Evolutionary conservation across 2,329 filamentous ascomycete species (phyloP).

Genomic region (Cordyceps pruinosa): DNA sequence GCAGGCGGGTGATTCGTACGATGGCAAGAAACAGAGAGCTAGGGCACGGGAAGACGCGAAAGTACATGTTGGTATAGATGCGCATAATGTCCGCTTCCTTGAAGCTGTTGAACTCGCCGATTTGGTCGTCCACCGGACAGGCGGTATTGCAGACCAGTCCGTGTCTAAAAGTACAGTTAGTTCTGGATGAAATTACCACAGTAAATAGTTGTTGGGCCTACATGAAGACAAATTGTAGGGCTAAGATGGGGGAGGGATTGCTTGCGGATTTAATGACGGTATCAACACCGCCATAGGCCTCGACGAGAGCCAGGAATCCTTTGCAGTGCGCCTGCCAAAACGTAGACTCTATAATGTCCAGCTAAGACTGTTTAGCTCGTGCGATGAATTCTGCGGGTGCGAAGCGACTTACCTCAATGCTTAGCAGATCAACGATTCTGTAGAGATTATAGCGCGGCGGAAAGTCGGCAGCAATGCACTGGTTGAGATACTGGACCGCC

Average conservation of each 20-base stretch:
- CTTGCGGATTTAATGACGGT: background rate
- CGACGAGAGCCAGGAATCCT: background rate
- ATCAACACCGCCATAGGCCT: background rate
- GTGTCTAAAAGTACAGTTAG: background rate
- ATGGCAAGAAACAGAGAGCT: background rate
- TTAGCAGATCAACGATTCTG: conserved; percentile 1
- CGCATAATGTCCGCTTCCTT: background rate
- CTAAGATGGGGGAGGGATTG: background rate
- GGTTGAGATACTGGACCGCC: background rate
- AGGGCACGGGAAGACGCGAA: background rate
- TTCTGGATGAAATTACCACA: background rate
- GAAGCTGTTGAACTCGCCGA: background rate
- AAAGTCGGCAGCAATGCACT: background rate
- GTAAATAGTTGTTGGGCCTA: background rate
- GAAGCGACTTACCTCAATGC: background rate
- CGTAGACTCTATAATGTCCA: background rate
- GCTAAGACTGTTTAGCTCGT: background rate
- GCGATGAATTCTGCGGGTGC: background rate
- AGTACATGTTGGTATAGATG: background rate
- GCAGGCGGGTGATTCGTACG: background rate
- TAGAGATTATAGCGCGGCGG: background rate
- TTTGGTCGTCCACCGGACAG: background rate
- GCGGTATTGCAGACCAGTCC: background rate
- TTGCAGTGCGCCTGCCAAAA: background rate
- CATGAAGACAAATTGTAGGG: conserved; percentile 1